Conservation (phyloP, 2,329 filamentous ascomycete species). For the Botrytis deweyae region DNA sequence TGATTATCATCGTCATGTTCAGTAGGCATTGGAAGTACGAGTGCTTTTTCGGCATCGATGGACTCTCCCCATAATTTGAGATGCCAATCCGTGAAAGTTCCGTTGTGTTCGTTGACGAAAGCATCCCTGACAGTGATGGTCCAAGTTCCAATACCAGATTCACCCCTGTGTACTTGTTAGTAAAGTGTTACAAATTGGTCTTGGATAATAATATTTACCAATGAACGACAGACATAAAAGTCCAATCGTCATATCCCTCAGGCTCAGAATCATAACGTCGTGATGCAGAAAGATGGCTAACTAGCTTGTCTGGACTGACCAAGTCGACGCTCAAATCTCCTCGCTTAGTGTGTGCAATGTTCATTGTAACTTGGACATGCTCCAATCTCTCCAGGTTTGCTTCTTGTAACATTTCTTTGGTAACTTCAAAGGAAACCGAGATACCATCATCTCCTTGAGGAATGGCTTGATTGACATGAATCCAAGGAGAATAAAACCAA, state of each 20-base stretch:
- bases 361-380: conserved; percentile 98
- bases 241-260: conserved; percentile 88
- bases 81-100: conserved; percentile 86
- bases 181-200: conserved; percentile 18
- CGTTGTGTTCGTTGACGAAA: conserved; percentile 70
- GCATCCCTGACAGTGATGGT: conserved; percentile 87
- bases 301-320: conserved; percentile 75
- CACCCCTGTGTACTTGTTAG: conserved; percentile 64
- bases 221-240: conserved; percentile 97
- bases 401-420: conserved; percentile 71
- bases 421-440: conserved; percentile 78
- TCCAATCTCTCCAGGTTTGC: conserved; percentile 86
- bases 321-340: conserved; percentile 93
- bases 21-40: conserved; percentile 75
- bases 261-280: conserved; percentile 66
- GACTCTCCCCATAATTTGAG: conserved; percentile 91
- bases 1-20: conserved; percentile 83
- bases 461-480: conserved; percentile 81
- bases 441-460: conserved; percentile 83
- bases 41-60: conserved; percentile 72
- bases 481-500: conserved; percentile 92
- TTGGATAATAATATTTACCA: conserved; percentile 60
- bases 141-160: conserved; percentile 85
- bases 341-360: conserved; percentile 80
- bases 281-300: conserved; percentile 79